phyloP scores from a whole-genome alignment of 2,329 filamentous ascomycete species.

The Neonectria punicea region DNA sequence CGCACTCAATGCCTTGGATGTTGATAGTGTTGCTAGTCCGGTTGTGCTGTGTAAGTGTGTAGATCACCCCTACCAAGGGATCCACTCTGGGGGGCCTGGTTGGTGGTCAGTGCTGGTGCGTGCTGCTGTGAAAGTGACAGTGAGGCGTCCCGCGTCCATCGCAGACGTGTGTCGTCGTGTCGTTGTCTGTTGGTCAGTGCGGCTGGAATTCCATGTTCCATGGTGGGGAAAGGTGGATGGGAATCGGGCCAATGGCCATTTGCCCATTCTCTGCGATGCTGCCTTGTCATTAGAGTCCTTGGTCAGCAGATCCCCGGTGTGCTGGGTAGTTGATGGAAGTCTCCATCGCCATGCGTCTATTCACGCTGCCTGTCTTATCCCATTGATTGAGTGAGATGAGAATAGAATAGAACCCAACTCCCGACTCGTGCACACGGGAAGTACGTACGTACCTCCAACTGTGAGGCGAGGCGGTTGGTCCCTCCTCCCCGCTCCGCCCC shows the following conservation, averaged over 20 bases:
- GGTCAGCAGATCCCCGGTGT: conserved; percentile 19
- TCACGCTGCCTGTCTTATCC: neutral
- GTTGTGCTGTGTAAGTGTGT: neutral
- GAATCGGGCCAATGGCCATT: conserved; percentile 17
- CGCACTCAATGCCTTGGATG: conserved; percentile 4
- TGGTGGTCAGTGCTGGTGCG: neutral
- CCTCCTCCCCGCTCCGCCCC: conserved; percentile 29
- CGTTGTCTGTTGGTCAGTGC: conserved; percentile 22
- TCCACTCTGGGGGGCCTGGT: neutral
- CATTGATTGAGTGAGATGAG: neutral
- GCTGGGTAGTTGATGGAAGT: conserved; percentile 4
- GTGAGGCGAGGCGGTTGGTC: conserved; percentile 1
- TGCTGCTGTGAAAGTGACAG: neutral
- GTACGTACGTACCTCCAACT: no score
- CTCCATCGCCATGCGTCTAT: conserved; percentile 2
- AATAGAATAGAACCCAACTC: neutral
- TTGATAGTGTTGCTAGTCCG: conserved; percentile 1
- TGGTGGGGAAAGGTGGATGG: conserved; percentile 1
- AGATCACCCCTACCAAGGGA: neutral
- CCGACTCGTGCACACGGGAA: neutral
- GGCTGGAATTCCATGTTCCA: conserved; percentile 10
- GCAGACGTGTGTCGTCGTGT: conserved; percentile 20
- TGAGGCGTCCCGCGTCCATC: conserved; percentile 1
- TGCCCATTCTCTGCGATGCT: conserved; percentile 2
- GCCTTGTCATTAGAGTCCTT: conserved; percentile 7